These are phyloP conservation scores for Kluyveromyces siamensis DNA, from an alignment of 805 yeast genomes.

Conservation along the genomic window DNA sequence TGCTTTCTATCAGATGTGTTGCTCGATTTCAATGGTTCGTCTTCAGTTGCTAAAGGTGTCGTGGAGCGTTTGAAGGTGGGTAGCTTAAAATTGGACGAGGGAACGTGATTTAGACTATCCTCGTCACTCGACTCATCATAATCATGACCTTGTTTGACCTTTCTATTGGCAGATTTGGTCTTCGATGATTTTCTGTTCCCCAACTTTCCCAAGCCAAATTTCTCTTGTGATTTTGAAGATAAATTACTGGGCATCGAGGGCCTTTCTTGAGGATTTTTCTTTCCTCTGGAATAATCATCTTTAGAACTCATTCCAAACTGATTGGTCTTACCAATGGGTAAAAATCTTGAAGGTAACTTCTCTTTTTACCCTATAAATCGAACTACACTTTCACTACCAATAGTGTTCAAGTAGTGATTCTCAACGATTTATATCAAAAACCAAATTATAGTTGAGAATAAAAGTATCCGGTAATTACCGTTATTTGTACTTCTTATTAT, in stretches of 20 bases:
- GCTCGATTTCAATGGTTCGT: neutral
- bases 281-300: neutral
- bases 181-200: neutral
- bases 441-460: too few species aligned
- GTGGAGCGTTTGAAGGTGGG: neutral
- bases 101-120: neutral
- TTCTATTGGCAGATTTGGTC: neutral
- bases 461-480: too few species aligned
- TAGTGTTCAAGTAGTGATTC: too few species aligned
- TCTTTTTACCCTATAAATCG: too few species aligned
- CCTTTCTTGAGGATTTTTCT: neutral
- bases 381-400: too few species aligned
- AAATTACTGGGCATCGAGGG: neutral
- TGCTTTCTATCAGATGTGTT: slow-evolving; percentile 2
- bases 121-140: neutral
- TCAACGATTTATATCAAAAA: too few species aligned
- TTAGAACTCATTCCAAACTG: neutral
- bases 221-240: neutral
- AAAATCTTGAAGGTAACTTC: too few species aligned
- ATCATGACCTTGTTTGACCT: neutral
- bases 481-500: too few species aligned
- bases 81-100: neutral
- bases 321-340: neutral
- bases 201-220: neutral
- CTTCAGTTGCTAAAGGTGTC: neutral